Percentiles rank a stretch among this genome's conserved stretches.
These are phyloP conservation scores for Penicillium cataractarum DNA, from an alignment of 495 filamentous ascomycete species.

Conservation along the genomic window DNA sequence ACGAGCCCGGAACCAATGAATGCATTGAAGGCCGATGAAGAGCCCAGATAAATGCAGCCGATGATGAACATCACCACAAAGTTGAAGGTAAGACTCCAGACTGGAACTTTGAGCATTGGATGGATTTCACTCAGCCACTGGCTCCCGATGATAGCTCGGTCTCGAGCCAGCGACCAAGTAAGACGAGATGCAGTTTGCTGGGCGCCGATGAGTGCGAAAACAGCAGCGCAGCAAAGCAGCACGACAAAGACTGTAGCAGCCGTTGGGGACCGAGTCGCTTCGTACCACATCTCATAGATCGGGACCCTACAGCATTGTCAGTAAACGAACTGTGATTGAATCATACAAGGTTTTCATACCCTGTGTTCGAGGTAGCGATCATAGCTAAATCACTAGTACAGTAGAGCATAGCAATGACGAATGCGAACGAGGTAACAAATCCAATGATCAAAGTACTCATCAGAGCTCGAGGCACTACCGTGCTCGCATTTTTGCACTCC, in stretches of 20 bases:
- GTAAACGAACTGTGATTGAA: conserved; percentile 17
- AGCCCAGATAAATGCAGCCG: conserved; percentile 35
- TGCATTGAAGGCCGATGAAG: conserved; percentile 30
- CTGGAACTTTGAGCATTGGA: conserved; percentile 18
- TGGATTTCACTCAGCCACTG: conserved; percentile 23
- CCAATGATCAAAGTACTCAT: conserved; percentile 33
- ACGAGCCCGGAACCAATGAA: conserved; percentile 23
- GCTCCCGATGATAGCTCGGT: conserved; percentile 29
- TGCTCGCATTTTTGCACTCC: conserved; percentile 31
- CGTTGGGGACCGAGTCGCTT: conserved; percentile 30
- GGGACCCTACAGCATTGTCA: conserved; percentile 29
- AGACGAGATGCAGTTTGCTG: conserved; percentile 43
- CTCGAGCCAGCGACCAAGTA: conserved; percentile 45
- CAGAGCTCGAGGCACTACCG: conserved; percentile 32
- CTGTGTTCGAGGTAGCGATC: conserved; percentile 24
- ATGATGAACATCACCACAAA: conserved; percentile 26
- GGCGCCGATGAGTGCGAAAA: conserved; percentile 31
- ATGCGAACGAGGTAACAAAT: conserved; percentile 34
- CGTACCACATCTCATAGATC: conserved; percentile 31
- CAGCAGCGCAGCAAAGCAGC: conserved; percentile 25
- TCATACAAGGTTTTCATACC: conserved; percentile 17
- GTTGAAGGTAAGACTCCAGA: conserved; percentile 30
- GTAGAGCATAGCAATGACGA: conserved; percentile 36
- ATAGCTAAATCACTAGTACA: conserved; percentile 26
- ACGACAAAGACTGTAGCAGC: conserved; percentile 33